A percentile compares a stretch with the other conserved stretches of the same genome.
Conservation (phyloP, 2,329 filamentous ascomycete genomes). For the Phoma sp. region DNA sequence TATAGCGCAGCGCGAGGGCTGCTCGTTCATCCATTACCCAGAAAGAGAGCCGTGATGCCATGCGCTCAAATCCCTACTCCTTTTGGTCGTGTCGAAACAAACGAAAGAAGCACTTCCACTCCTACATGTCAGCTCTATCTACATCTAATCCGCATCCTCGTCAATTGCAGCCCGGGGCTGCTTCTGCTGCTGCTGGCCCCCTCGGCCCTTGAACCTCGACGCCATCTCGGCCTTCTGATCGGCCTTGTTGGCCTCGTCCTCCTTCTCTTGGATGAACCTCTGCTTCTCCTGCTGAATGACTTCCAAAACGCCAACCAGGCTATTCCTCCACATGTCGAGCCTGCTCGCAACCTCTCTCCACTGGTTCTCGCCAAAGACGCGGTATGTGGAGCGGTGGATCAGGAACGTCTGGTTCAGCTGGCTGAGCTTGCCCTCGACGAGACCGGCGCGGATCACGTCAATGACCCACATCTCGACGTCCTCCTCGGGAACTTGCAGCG, state of each 20-base stretch:
- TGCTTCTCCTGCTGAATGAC: constrained; percentile 83
- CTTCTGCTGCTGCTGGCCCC: constrained; percentile 36
- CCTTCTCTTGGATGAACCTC: constrained; percentile 76
- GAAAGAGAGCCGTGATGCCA: constrained; percentile 40
- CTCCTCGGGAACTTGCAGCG: constrained; percentile 79
- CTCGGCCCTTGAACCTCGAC: constrained; percentile 31
- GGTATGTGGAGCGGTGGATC: constrained; percentile 94
- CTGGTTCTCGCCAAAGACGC: constrained; percentile 97
- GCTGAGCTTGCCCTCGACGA: constrained; percentile 95
- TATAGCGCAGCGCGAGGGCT: constrained; percentile 42
- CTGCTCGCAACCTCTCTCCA: constrained; percentile 93
- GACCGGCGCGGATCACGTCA: constrained; percentile 92
- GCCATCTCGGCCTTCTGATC: constrained; percentile 66
- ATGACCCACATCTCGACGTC: constrained; percentile 99
- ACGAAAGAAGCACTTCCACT: constrained; percentile 22
- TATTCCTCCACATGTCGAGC: constrained; percentile 88
- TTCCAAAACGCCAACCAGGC: constrained; percentile 76
- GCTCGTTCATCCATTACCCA: constrained; percentile 34
- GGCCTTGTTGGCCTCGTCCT: constrained; percentile 75
- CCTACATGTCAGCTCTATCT: constrained; percentile 8
- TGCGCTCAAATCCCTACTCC: constrained; percentile 32
- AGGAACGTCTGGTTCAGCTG: constrained; percentile 93
- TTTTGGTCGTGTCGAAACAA: constrained; percentile 30
- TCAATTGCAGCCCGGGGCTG: constrained; percentile 42
- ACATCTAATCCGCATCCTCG: constrained; percentile 44